Percentiles rank a stretch among this genome's conserved stretches.
These are phyloP conservation scores for Xerocomellus chrysenteron DNA, from an alignment of 768 basidiomycete genomes.

Conservation along the genomic window DNA sequence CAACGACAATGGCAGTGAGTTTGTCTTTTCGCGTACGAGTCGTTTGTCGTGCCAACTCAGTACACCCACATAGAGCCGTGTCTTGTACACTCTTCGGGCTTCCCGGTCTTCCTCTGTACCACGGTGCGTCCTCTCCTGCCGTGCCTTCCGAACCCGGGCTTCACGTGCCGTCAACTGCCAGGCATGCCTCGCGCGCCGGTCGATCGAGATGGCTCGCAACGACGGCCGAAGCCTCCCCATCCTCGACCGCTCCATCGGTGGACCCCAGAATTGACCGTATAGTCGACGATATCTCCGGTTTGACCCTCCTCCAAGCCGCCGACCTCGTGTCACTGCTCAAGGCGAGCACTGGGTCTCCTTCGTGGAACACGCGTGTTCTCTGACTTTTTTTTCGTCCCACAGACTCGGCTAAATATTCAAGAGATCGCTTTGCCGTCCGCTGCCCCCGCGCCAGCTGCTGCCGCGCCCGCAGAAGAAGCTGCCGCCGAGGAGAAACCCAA, in stretches of 20 bases:
- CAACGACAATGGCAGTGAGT: constrained; percentile 29
- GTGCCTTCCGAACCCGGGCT: background rate
- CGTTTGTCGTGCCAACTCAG: background rate
- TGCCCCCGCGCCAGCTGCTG: constrained; percentile 55
- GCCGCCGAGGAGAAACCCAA: constrained; percentile 87
- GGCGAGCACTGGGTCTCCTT: constrained; percentile 42
- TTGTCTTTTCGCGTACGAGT: background rate
- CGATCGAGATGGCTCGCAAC: constrained; percentile 59
- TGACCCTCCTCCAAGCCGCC: constrained; percentile 91
- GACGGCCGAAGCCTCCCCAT: constrained; percentile 42
- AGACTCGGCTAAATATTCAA: constrained; percentile 94
- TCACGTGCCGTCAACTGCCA: constrained; percentile 6
- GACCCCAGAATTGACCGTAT: constrained; percentile 76
- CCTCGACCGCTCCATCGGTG: constrained; percentile 38
- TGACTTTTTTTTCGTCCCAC: background rate
- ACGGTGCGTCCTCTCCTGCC: constrained; percentile 6
- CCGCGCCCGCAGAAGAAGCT: constrained; percentile 59
- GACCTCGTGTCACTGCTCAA: constrained; percentile 92
- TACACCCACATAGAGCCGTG: constrained; percentile 19
- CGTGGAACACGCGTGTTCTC: background rate
- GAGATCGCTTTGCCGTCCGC: constrained; percentile 93
- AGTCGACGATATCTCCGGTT: constrained; percentile 87
- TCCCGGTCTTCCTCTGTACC: constrained; percentile 15
- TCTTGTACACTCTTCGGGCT: constrained; percentile 16
- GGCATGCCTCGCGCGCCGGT: constrained; percentile 28